Evolutionary conservation across 305 asterid species (phyloP), one percentile per base, ranked within the genome.

Genomic region (Rubia peregrina): DNA sequence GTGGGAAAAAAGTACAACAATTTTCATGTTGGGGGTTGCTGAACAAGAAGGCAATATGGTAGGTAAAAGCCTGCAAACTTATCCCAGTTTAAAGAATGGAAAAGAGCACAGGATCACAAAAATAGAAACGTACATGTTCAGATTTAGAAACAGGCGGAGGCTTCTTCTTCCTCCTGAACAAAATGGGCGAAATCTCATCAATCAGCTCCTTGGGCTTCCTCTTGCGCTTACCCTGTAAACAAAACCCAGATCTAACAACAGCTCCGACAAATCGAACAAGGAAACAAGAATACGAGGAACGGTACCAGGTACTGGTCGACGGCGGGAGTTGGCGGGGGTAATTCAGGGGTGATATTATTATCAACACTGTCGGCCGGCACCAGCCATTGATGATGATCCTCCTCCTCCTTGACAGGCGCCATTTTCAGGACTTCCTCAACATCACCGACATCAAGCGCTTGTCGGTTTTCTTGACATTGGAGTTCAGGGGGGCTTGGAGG

Each of bases 151-250:
- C 69, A 66, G 85, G 46, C 69, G 84, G 72, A 72, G 76, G 88
- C 81, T 68, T 85, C 85, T 73, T 86, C 82, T 70, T 85, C 74
- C 85, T 79, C 44, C 85, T 69, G 69, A 75, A n/a, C 42, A 78
- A 4, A 69, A 84, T 71, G 9, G 86, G 80, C 16, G 92, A 83
- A 85, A 89, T 70, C 85, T 88, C 93, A 75, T 91, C 93, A 62
- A 82, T 78, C 65, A 87, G 78, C 84, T 85, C 91, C 79, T 87
- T 90, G 9, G 91, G 95, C 86, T 84, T 86, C 83, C 91, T 83
- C 74, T 76, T 85, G 65, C 94, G 77, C 80, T 93, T 93, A 69
- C 97, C 97, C 98, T 93, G 77, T 10, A 55, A 75, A 61, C 72
- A 56, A 55, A 60, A 77, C 71, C 71, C 94, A 87, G 96, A 92